Evolutionary conservation across 2,329 filamentous ascomycete genomes (phyloP), one percentile per base, ranked within the genome.

Genomic region (Ramularia endophylla): DNA sequence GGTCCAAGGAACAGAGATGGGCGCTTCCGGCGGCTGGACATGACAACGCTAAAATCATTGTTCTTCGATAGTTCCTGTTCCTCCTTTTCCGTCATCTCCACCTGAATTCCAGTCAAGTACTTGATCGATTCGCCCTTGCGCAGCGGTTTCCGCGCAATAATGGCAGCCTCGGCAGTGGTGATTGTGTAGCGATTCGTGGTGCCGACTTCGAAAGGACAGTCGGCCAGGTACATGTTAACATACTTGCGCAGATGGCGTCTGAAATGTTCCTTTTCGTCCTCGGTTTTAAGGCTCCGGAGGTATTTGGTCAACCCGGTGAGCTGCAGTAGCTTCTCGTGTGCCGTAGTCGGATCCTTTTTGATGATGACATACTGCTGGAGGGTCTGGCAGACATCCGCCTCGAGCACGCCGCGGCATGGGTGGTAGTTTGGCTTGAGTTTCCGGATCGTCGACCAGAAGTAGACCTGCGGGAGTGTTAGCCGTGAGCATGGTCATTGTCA

Each of bases 111-210:
- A 6, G 80, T 83, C 6, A 98, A 74, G 60, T 95, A 94, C 65
- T 89, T 95, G 67, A 98, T 82, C 28, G 83, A 78, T 60, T 95
- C 86, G 47, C 89, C 87, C 51, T 81, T 83, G 54, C 77, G 80
- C 57, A 97, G 92, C 40, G 76, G 76, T 46, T 77, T 81, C 31
- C 92, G 78, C 8, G 94, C 90, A 3, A 84, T 85, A 33, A 95
- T 78, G 15, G 86, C 82, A 8, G 92, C 92, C 64, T 98, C 92
- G 50, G 94, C 86, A 20, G 82, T 86, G 40, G 81, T 81, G 50
- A 97, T 89, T 4, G 88, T 95, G 67, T 97, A 98, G 40, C 92
- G 83, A 63, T 97, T 97, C 27, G 92, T 97, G 2, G 80, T 85
- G 13, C 85, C 84, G 54, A 98, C 88, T 63, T 98, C 92, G 66